Evolutionary conservation across 345 rosid species (phyloP).

Genomic region (Melaleuca quinquenervia): DNA sequence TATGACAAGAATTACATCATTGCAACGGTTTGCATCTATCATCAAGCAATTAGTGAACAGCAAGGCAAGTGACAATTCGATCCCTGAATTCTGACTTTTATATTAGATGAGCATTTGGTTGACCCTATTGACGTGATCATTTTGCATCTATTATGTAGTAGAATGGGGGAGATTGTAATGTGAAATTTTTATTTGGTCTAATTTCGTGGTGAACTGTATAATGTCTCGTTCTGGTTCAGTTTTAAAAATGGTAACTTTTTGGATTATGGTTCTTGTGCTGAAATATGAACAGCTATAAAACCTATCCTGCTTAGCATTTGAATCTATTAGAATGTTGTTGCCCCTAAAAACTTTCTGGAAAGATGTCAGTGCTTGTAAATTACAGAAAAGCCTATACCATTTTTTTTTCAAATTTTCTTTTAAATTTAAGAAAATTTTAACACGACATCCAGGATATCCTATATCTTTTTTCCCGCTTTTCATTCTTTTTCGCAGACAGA

Average conservation of each 20-base stretch:
- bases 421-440: neutral
- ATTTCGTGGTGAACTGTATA: neutral
- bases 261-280: neutral
- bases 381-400: neutral
- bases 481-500: neutral
- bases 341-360: neutral
- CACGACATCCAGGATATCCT: neutral
- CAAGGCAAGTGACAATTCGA: conserved; percentile 31
- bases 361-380: neutral
- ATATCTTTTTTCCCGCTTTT: neutral
- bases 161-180: neutral
- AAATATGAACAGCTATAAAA: neutral
- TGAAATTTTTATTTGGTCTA: neutral
- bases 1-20: conserved; percentile 69
- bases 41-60: conserved; percentile 53
- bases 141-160: neutral
- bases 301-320: neutral
- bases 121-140: neutral
- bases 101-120: neutral
- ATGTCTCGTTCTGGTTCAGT: neutral
- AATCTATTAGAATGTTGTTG: neutral
- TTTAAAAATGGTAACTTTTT: neutral
- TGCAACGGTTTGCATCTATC: conserved; percentile 64
- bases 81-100: neutral
- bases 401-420: neutral